Conservation (phyloP, 139 green algal genomes). For the Trebouxia sp. region DNA sequence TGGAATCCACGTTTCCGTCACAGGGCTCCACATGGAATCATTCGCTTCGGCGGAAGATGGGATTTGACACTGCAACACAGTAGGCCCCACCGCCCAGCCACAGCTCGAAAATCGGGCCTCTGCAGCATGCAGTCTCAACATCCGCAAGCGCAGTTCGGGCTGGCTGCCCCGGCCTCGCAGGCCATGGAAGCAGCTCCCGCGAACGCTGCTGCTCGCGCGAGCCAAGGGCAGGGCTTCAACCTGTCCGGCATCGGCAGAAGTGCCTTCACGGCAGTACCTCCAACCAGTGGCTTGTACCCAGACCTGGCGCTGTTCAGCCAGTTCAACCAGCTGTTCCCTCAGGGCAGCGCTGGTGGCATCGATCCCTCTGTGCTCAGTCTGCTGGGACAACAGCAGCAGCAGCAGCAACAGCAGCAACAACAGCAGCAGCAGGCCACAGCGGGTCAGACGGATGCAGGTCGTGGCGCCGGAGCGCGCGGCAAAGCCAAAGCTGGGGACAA, state of each 20-base stretch:
- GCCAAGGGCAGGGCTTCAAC: background rate
- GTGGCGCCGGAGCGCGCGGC: conserved; percentile 1
- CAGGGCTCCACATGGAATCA: background rate
- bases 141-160: background rate
- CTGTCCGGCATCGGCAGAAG: conserved; percentile 17
- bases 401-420: conserved; percentile 18
- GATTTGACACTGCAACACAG: background rate
- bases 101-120: background rate
- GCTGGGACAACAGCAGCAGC: conserved; percentile 17
- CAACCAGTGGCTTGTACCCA: conserved; percentile 2
- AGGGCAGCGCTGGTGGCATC: background rate
- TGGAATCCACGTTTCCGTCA: background rate
- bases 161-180: background rate
- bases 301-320: conserved; percentile 21
- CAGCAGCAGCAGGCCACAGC: conserved; percentile 21
- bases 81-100: background rate
- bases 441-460: background rate
- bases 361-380: conserved; percentile 11
- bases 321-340: conserved; percentile 14
- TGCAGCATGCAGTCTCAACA: background rate
- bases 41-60: background rate
- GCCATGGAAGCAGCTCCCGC: conserved; percentile 1
- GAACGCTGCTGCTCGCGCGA: background rate
- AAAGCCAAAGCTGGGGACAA: conserved; percentile 10
- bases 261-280: conserved; percentile 12